Evolutionary conservation across 2,329 filamentous ascomycete species (phyloP).

Genomic region (Triangularia verruculosa): DNA sequence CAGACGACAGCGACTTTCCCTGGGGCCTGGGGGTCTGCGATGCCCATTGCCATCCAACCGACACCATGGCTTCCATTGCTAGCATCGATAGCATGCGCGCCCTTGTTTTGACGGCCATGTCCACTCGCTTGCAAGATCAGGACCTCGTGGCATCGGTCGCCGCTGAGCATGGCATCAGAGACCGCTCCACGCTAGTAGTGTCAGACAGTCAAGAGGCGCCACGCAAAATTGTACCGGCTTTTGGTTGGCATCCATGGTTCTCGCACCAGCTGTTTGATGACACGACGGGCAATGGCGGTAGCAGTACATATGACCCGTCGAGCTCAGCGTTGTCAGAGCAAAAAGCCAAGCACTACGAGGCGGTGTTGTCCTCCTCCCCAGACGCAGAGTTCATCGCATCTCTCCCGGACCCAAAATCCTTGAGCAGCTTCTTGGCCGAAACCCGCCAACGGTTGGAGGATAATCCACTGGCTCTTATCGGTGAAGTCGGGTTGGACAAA

Average conservation of each 20-base stretch:
- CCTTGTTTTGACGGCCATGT: constrained; percentile 69
- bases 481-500: constrained; percentile 76
- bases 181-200: constrained; percentile 23
- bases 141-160: constrained; percentile 65
- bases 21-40: constrained; percentile 72
- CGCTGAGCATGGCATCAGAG: constrained; percentile 48
- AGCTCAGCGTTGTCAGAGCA: constrained; percentile 31
- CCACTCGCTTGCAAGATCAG: constrained; percentile 73
- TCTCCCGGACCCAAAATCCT: constrained; percentile 24
- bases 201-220: constrained; percentile 29
- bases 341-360: constrained; percentile 59
- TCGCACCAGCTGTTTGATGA: constrained; percentile 73
- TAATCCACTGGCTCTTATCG: constrained; percentile 65
- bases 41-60: constrained; percentile 81
- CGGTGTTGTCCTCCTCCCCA: constrained; percentile 59
- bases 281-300: constrained; percentile 23
- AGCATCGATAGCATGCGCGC: constrained; percentile 64
- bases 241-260: constrained; percentile 89
- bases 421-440: constrained; percentile 35
- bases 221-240: constrained; percentile 58
- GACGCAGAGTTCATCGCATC: constrained; percentile 43
- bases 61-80: constrained; percentile 63
- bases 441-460: constrained; percentile 53
- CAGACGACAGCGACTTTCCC: constrained; percentile 47
- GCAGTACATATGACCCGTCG: constrained; percentile 36